Evolutionary conservation across 2,329 filamentous ascomycete genomes (phyloP), one percentile per base, ranked within the genome.

Genomic region (Xylariaceae sp.): DNA sequence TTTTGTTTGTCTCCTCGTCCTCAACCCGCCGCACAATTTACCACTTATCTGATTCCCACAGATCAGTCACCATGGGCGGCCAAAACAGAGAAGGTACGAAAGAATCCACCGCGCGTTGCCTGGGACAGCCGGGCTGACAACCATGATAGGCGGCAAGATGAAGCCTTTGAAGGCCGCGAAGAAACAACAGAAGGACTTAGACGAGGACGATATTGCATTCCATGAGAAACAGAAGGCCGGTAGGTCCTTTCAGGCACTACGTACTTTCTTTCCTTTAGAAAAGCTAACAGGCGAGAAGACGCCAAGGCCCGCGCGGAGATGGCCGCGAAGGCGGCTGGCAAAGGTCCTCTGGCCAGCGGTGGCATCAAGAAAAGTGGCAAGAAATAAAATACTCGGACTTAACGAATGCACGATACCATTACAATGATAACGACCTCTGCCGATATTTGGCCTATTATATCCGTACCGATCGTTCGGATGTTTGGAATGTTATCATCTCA

Each of bases 321-420:
- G 74, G 84, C 86, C n/a, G 80, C 85, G 57, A 88, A 89, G 76
- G 86, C 88, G 43, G 86, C 87, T 67, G 88, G 88, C 72, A 95
- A 95, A 77, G 92, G 92, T 2, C 92, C 92, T 36, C 71, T 96
- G 70, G 92, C 91, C 76, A 87, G 84, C 30, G 91, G 90, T 32
- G 73, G 80, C 59, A 96, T 97, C 79, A 96, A 96, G 86, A 96
- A 96, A 84, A 94, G 88, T 58, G 92, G 91, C 74, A 96, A 96
- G 88, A 95, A 96, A 86, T 95, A 80, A 75, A n/a, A 65, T 37
- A 42, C 6, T 6, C 30, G 10, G 34, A 44, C 32, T 49, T 55
- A 54, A 61, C 55, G 56, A 61, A 61, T 56, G 46, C 49, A 57
- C 55, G 58, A 63, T 30, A 53, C 53, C 34, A 53, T 43, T 56